Evolutionary conservation across 1,284 basidiomycete species (phyloP).

Genomic region (Puccinia polysora): DNA sequence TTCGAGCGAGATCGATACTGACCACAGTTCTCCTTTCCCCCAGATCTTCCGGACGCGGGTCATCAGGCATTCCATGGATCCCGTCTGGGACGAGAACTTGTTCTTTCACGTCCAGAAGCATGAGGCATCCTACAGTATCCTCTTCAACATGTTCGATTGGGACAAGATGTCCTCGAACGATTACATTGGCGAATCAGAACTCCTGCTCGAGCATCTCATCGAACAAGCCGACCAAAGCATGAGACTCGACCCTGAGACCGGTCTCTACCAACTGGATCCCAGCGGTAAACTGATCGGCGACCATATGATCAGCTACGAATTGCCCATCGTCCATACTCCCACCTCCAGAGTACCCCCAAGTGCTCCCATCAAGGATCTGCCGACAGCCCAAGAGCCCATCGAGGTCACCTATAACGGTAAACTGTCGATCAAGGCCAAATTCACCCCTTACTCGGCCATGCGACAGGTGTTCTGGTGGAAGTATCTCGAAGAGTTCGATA

Average conservation of each 20-base stretch:
- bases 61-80: slow-evolving; percentile 62
- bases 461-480: slow-evolving; percentile 73
- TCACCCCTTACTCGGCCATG: slow-evolving; percentile 80
- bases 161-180: slow-evolving; percentile 65
- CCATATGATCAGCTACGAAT: slow-evolving; percentile 57
- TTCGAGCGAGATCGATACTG: background rate
- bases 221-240: slow-evolving; percentile 65
- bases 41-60: slow-evolving; percentile 47
- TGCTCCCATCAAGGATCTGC: background rate
- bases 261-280: slow-evolving; percentile 64
- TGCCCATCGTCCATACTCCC: slow-evolving; percentile 27
- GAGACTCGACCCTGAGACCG: slow-evolving; percentile 61
- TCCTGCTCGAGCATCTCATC: slow-evolving; percentile 63
- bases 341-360: background rate
- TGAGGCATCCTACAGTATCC: slow-evolving; percentile 63
- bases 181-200: slow-evolving; percentile 57
- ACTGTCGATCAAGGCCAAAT: slow-evolving; percentile 67
- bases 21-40: background rate
- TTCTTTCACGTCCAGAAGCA: slow-evolving; percentile 88
- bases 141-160: slow-evolving; percentile 84
- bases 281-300: slow-evolving; percentile 56
- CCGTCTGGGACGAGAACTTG: slow-evolving; percentile 90
- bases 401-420: slow-evolving; percentile 21
- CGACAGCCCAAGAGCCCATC: background rate
- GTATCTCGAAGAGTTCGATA: slow-evolving; percentile 84